Evolutionary conservation across 2,329 filamentous ascomycete species (phyloP).

Genomic region (Scytalidium sp.): DNA sequence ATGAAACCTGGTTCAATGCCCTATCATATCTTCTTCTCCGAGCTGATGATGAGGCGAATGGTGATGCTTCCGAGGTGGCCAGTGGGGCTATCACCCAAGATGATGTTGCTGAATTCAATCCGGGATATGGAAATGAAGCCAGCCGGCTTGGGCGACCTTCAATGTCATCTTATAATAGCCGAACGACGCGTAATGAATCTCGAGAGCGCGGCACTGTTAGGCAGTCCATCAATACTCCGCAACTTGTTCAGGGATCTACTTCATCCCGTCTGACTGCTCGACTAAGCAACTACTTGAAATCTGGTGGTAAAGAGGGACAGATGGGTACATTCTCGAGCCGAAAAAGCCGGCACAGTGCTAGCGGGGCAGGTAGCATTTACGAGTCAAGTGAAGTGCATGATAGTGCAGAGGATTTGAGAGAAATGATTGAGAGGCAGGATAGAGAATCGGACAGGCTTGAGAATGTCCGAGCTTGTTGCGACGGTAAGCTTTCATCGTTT

Average conservation of each 20-base stretch:
- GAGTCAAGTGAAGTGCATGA: conserved; percentile 60
- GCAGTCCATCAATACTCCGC: conserved; percentile 18
- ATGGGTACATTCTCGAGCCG: conserved; percentile 51
- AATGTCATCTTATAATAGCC: conserved; percentile 77
- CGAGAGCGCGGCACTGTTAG: conserved; percentile 41
- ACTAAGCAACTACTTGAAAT: conserved; percentile 58
- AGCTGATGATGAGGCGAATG: conserved; percentile 59
- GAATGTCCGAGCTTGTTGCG: conserved; percentile 95
- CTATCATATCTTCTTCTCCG: conserved; percentile 88
- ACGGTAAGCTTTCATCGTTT: conserved; percentile 62
- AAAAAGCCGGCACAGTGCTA: conserved; percentile 47
- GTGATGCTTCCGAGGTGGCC: conserved; percentile 56
- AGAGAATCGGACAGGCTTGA: conserved; percentile 77
- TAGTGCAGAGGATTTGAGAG: conserved; percentile 78
- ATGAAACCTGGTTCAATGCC: conserved; percentile 98
- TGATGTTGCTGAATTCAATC: conserved; percentile 80
- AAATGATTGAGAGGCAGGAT: conserved; percentile 76
- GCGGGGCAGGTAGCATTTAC: conserved; percentile 45
- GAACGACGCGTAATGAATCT: conserved; percentile 64
- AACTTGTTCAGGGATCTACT: conserved; percentile 13
- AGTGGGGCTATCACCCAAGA: conserved; percentile 55
- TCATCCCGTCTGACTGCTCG: conserved; percentile 32
- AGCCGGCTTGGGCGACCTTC: conserved; percentile 59
- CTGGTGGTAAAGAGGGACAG: conserved; percentile 16
- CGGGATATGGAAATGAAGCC: conserved; percentile 42